Percentiles rank a stretch among this genome's conserved stretches.
phyloP scores from a whole-genome alignment of 148 eudicot genomes.

The Chenopodium album region DNA sequence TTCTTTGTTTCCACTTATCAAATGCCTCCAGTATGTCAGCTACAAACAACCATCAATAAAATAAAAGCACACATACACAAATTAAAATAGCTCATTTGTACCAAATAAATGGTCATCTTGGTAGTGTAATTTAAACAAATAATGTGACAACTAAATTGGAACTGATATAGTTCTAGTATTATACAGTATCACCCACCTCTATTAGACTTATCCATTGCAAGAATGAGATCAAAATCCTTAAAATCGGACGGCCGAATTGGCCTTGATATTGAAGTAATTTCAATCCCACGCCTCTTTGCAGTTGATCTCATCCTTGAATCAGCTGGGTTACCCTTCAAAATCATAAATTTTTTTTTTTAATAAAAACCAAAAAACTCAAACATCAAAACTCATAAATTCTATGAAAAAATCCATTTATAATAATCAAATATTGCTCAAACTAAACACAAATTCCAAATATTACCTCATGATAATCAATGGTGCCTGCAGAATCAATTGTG shows the following conservation, averaged over 20 bases:
- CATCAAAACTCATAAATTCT: neutral
- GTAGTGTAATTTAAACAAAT: neutral
- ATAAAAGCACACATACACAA: neutral
- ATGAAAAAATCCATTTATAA: neutral
- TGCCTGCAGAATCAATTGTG: constrained; percentile 90
- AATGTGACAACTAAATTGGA: neutral
- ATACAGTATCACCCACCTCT: constrained; percentile 42
- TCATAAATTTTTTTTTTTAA: constrained; percentile 5
- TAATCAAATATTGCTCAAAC: neutral
- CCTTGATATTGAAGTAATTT: constrained; percentile 84
- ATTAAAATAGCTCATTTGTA: neutral
- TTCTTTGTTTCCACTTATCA: constrained; percentile 67
- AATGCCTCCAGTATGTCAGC: constrained; percentile 77
- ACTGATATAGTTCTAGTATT: neutral
- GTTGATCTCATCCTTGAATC: constrained; percentile 93
- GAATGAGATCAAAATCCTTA: constrained; percentile 90
- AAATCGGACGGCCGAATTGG: constrained; percentile 86
- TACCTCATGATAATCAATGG: constrained; percentile 88
- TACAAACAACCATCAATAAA: constrained; percentile 28
- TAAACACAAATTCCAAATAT: neutral
- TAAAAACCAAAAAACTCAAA: constrained; percentile 11
- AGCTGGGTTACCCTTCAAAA: constrained; percentile 81
- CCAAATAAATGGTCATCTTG: neutral
- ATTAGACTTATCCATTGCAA: constrained; percentile 93
- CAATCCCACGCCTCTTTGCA: constrained; percentile 81